phyloP scores from a whole-genome alignment of 2,329 filamentous ascomycete genomes.

The Ceratocystis colombiana region DNA sequence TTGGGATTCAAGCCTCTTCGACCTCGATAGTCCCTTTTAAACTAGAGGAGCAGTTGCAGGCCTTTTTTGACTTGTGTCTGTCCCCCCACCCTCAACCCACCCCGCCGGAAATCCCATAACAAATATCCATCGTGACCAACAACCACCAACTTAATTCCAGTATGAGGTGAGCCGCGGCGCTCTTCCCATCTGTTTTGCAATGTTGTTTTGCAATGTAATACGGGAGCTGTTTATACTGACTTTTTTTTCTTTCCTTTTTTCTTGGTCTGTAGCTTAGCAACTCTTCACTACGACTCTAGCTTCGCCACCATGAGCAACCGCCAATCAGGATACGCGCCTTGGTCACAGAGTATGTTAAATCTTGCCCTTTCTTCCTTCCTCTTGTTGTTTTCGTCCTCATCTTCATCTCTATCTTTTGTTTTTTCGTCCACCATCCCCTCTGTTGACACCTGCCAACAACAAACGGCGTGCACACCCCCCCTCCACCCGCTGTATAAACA shows the following conservation, averaged over 20 bases:
- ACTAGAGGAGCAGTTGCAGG: conserved; percentile 15
- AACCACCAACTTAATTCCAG: conserved; percentile 19
- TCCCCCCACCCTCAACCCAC: conserved; percentile 16
- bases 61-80: conserved; percentile 19
- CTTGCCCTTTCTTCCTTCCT: not conserved
- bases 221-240: conserved; percentile 16
- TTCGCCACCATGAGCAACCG: conserved; percentile 25
- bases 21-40: conserved; percentile 1
- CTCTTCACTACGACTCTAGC: conserved; percentile 22
- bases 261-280: conserved; percentile 18
- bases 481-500: not conserved
- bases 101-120: conserved; percentile 16
- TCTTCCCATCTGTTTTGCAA: conserved; percentile 20
- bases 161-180: conserved; percentile 25
- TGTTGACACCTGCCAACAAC: not conserved
- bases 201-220: conserved; percentile 2
- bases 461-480: not conserved
- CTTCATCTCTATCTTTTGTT: not conserved
- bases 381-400: conserved; percentile 9
- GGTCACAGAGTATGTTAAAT: conserved; percentile 18
- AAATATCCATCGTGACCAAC: conserved; percentile 10
- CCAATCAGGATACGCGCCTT: conserved; percentile 20
- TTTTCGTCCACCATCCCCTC: conserved; percentile 12
- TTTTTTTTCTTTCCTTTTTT: not conserved
- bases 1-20: conserved; percentile 6